Evolutionary conservation across 306 rosid species (phyloP).

Genomic region (Elaeagnus macrophylla): DNA sequence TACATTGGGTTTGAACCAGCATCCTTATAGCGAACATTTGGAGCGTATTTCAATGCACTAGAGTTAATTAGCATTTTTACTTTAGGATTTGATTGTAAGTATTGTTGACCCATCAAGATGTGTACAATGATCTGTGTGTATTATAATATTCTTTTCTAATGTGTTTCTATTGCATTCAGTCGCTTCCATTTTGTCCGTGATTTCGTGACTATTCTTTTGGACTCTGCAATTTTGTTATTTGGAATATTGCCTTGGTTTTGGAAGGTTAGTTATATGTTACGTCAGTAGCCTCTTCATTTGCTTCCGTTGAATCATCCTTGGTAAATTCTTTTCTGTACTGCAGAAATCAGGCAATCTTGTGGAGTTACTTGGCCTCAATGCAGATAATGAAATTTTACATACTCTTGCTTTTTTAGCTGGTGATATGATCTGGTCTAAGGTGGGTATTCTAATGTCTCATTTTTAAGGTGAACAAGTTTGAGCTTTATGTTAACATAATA

Average conservation of each 20-base stretch:
- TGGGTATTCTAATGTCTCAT: conserved; percentile 21
- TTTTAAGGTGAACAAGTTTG: neutral
- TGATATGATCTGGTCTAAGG: conserved; percentile 89
- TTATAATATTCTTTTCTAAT: neutral
- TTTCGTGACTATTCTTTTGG: conserved; percentile 78
- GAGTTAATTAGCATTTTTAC: too few relatives aligned
- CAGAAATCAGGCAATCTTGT: conserved; percentile 77
- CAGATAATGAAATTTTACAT: conserved; percentile 85
- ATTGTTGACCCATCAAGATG: too few relatives aligned
- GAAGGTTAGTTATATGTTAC: conserved; percentile 52
- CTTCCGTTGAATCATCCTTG: conserved; percentile 8
- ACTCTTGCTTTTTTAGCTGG: conserved; percentile 80
- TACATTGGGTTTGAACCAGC: too few relatives aligned
- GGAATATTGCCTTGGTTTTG: conserved; percentile 91
- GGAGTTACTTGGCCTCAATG: conserved; percentile 52
- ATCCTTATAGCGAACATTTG: too few relatives aligned
- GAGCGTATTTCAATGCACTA: too few relatives aligned
- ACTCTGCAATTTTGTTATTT: conserved; percentile 64
- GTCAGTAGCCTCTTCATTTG: conserved; percentile 9
- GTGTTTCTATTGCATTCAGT: conserved; percentile 39
- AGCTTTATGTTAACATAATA: too few relatives aligned
- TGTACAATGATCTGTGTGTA: too few relatives aligned
- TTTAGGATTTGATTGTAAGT: too few relatives aligned
- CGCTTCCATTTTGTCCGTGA: conserved; percentile 81
- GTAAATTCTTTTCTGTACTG: conserved; percentile 20